Conservation (phyloP, 805 yeast species). For the Jamesozyma rosinii region DNA sequence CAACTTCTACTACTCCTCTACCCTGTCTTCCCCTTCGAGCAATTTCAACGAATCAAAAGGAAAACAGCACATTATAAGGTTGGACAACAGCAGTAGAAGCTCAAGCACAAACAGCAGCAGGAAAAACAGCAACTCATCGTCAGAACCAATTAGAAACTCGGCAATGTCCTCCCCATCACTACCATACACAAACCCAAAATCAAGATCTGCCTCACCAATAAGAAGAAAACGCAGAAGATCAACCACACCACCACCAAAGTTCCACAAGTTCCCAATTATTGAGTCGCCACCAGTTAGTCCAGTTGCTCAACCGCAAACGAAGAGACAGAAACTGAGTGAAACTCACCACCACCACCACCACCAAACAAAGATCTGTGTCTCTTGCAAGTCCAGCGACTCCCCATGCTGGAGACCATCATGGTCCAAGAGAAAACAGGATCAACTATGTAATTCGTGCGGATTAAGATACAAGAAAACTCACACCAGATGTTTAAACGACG, state of each 20-base stretch:
- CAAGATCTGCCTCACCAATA: slow-evolving; percentile 5
- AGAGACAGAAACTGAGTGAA: not conserved
- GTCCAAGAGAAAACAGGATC: slow-evolving; percentile 77
- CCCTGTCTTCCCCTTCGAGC: slow-evolving; percentile 10
- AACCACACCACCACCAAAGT: slow-evolving; percentile 11
- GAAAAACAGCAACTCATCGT: not conserved
- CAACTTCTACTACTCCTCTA: slow-evolving; percentile 3
- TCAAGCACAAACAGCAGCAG: not conserved
- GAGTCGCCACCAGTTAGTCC: slow-evolving; percentile 13
- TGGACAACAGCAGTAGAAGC: slow-evolving; percentile 6
- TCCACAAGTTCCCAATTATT: slow-evolving; percentile 14
- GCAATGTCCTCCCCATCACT: not conserved
- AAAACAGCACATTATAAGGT: slow-evolving; percentile 12
- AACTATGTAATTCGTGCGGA: slow-evolving; percentile 93
- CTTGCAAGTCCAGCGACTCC: slow-evolving; percentile 82
- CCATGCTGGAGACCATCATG: slow-evolving; percentile 99
- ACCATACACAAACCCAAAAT: not conserved
- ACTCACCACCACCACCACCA: not conserved
- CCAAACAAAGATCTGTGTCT: slow-evolving; percentile 56
- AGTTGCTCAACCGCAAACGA: not conserved
- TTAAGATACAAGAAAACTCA: slow-evolving; percentile 88
- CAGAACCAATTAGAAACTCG: slow-evolving; percentile 1
- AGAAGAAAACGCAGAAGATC: slow-evolving; percentile 4
- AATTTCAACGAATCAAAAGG: not conserved
- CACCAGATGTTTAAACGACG: slow-evolving; percentile 70